Evolutionary conservation across 306 rosid genomes (phyloP), one percentile per base, ranked within the genome.

Genomic region (Neltuma alba): DNA sequence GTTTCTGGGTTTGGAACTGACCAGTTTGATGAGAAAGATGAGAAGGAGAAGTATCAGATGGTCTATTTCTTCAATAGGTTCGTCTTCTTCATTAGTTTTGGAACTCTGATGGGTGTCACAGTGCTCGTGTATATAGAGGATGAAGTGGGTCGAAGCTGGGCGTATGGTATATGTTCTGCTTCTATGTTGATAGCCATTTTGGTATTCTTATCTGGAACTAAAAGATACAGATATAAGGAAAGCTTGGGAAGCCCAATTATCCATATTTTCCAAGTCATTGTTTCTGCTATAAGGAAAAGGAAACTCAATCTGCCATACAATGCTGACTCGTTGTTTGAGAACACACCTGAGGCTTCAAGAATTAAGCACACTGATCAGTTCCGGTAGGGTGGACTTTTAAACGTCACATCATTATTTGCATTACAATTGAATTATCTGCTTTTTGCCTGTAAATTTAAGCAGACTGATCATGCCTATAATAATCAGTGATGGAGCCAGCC

Each of bases 1-100:
- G 62, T 55, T 21, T 55, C 62, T 55, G 62, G 62, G 14, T 55
- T 55, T 58, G 65, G 65, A 58, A 58, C 65, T 12, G 65, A 27
- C 65, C 65, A 58, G 65, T 58, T 58, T 25, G 65, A 58, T 13
- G 65, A 58, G 65, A 58, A 58, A 58, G 65, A 58, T 58, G 36
- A 58, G 18, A 57, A 57, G 64, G 33, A 58, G 65, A 58, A 58
- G 34, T 58, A 34, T 58, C 30, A 13, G 20, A 58, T 58, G 65
- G 18, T 58, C 20, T 58, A 27, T 58, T 58, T 58, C 34, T 27
- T 58, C 33, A 58, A 58, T 27, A 58, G 64, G 65, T 58, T 58
- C 33, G 36, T 58, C 34, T 58, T 58, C 65, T 58, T 58, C 7
- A 11, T 58, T 58, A 58, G 65, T 58, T 58, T 58, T 58, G 36